Evolutionary conservation across 768 basidiomycete genomes (phyloP), one percentile per base, ranked within the genome.

Genomic region (Boletus rufocinnamomeus): DNA sequence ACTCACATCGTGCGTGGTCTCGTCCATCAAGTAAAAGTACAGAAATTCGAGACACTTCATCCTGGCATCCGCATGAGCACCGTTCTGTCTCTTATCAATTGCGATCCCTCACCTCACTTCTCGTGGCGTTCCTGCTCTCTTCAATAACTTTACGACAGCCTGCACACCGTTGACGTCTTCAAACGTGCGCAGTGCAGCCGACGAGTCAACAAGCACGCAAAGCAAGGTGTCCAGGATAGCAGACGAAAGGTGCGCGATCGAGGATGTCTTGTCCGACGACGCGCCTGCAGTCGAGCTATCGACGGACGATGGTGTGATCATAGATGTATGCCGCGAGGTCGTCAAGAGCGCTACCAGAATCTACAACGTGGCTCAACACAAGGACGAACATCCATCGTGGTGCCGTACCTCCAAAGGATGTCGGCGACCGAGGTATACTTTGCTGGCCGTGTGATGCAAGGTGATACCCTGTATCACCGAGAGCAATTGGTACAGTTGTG

Each of bases 11-110:
- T 62, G 57, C 7, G 75, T 69, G 1, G 83, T 84, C 69, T 97
- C 95, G 59, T 95, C 95, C 46, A 96, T 79, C 8, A 98, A 80
- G 71, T 98, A 98, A 72, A 95, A 97, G 72, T 96, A 96, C 17
- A 98, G 75, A 66, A 97, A 95, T 69, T 97, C 95, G 19, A 98
- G 79, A 61, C 93, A 96, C 76, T 96, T 96, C 90, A 97, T 96
- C 65, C 95, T 96, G 65, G 23, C 37, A 45, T 44, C 40, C 27
- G 37, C 8, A 19, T 74, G 37, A 47, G 48, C 38, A 21, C 19
- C 49, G 10, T 14, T 46, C 30, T 35, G 28, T 46, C 13, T 25
- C 19, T 30, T 9, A 17, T 43, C 78, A 30, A 60, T 88, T 88
- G 86, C 72, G 54, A 89, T 84, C 21, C 74, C 84, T 34, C 57